Evolutionary conservation across 495 filamentous ascomycete genomes (phyloP), one percentile per base, ranked within the genome.

Genomic region (Saxophila tyrrhenica): DNA sequence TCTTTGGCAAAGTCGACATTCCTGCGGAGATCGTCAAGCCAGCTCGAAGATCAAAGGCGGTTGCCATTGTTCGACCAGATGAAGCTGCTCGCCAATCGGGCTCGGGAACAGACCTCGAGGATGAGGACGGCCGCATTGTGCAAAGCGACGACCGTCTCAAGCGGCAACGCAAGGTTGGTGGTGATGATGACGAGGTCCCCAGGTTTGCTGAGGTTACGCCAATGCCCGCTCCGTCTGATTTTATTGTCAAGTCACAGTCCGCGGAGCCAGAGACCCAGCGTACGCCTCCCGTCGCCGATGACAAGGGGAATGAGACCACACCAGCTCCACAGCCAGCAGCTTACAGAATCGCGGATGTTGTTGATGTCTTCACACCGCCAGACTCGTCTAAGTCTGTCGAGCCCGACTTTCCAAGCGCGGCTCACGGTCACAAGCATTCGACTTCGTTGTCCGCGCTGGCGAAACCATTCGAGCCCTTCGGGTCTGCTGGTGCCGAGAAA

Each of bases 1-100:
- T 94, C 56, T 94, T 92, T 67, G 76, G 81, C n/a, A 83, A 83
- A 29, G 79, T 89, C 59, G 79, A 86, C 49, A 62, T 87, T 15
- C 61, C 55, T 23, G 72, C 69, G 23, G 80, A 89, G 16, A 70
- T 79, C 42, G 68, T 75, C 20, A 81, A 84, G 62, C 72, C 84
- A 15, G 51, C 68, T 2, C 86, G 85, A 70, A 78, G 79, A 50
- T 85, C 83, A 3, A 95, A 88, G 67, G 86, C 86, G 24, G 76
- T 95, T 54, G 87, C 89, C 1, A 92, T 95, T 49, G 70, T 90
- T 15, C 75, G 74, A 17, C 87, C 89, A 11, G 75, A 83, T 54
- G 77, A 68, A 43, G 50, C 52, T 47, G 70, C 56, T 19, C 38
- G 48, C 9, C 62, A 57, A 70, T 22, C 42, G 17, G 58, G 62